A percentile compares a stretch with the other conserved stretches of the same genome.
Evolutionary conservation across 805 yeast genomes (phyloP).

Genomic region (Isabelozyma heimii): DNA sequence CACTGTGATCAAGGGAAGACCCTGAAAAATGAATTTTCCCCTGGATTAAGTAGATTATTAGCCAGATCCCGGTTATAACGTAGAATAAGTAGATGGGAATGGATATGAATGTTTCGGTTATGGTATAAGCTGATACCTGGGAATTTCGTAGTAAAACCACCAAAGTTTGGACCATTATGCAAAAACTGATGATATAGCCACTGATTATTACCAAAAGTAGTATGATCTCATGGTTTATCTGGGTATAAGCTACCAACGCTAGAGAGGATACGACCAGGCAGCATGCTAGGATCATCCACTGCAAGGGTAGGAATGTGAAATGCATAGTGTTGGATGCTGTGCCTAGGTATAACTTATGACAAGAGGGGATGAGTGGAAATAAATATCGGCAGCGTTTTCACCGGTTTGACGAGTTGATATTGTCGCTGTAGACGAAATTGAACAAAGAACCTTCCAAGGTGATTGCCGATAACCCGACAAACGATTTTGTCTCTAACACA

Average conservation of each 20-base stretch:
- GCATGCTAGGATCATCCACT: neutral
- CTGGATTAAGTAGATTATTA: conserved; percentile 2
- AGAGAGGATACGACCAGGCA: neutral
- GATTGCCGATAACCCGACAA: too few relatives aligned
- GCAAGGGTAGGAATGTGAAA: neutral
- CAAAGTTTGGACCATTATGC: conserved; percentile 2
- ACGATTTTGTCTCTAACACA: too few relatives aligned
- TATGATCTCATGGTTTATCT: neutral
- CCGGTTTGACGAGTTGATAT: too few relatives aligned
- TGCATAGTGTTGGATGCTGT: neutral
- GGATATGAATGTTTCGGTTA: neutral
- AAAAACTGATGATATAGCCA: conserved; percentile 2
- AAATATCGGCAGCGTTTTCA: too few relatives aligned
- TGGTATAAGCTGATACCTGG: neutral
- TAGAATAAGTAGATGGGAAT: conserved; percentile 4
- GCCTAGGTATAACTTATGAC: too few relatives aligned
- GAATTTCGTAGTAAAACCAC: neutral
- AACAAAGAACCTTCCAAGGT: too few relatives aligned
- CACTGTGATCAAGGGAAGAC: neutral
- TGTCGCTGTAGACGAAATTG: too few relatives aligned
- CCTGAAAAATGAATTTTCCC: neutral
- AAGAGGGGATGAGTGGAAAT: too few relatives aligned
- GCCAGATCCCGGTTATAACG: conserved; percentile 8
- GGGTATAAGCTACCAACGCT: neutral
- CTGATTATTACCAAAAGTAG: conserved; percentile 2